These are phyloP conservation scores for Leccinum cinnamomeum DNA, from an alignment of 1,284 basidiomycete species.

Conservation along the genomic window DNA sequence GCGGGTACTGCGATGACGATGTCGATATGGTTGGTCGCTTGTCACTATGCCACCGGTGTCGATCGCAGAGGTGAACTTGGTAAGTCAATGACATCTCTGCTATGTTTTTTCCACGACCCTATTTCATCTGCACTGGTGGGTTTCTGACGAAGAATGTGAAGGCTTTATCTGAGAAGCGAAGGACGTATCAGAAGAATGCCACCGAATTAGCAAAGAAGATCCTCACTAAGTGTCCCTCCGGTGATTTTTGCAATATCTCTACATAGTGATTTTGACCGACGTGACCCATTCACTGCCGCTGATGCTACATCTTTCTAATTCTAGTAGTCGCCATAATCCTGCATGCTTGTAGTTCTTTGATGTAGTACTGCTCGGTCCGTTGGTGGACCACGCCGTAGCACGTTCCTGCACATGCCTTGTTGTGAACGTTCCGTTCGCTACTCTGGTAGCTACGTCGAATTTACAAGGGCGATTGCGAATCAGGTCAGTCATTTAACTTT, in stretches of 20 bases:
- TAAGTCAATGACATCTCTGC: not conserved
- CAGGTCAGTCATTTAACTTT: too few species aligned
- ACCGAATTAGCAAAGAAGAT: not conserved
- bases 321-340: too few species aligned
- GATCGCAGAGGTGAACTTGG: not conserved
- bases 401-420: too few species aligned
- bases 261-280: too few species aligned
- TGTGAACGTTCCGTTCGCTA: too few species aligned
- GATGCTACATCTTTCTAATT: too few species aligned
- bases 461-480: too few species aligned
- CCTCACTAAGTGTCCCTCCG: not conserved
- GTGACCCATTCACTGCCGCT: too few species aligned
- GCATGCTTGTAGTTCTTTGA: too few species aligned
- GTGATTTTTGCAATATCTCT: not conserved
- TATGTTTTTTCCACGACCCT: not conserved
- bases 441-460: too few species aligned
- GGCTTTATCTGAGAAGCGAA: not conserved
- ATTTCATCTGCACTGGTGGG: not conserved
- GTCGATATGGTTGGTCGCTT: conserved; percentile 62
- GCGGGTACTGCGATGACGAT: conserved; percentile 92
- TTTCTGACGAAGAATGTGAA: not conserved
- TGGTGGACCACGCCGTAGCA: too few species aligned
- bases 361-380: too few species aligned
- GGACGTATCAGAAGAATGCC: not conserved
- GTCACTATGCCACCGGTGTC: not conserved